A percentile compares a stretch with the other conserved stretches of the same genome.
phyloP scores from a whole-genome alignment of 1,284 basidiomycete species.

The Vanrija sp. region DNA sequence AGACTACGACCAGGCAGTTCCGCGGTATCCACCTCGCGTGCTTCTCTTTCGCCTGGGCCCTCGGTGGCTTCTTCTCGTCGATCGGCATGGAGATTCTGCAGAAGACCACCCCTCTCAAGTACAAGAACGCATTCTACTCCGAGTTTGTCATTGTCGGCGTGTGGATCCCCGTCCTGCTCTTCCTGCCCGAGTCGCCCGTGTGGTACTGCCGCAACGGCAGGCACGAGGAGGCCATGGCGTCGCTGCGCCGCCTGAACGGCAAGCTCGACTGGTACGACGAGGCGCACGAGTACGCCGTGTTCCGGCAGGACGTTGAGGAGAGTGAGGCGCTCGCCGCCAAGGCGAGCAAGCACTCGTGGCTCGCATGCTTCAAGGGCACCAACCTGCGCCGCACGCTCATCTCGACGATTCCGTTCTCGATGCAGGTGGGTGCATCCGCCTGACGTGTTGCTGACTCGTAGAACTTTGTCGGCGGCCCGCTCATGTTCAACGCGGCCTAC shows the following conservation, averaged over 20 bases:
- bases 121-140: slow-evolving; percentile 7
- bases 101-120: slow-evolving; percentile 4
- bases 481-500: slow-evolving; percentile 16
- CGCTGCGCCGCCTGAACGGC: slow-evolving; percentile 8
- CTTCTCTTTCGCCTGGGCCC: neutral
- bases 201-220: slow-evolving; percentile 8
- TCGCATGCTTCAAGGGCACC: slow-evolving; percentile 9
- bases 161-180: slow-evolving; percentile 4
- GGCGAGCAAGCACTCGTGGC: neutral
- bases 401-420: slow-evolving; percentile 9
- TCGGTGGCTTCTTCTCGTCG: slow-evolving; percentile 2
- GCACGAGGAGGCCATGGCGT: slow-evolving; percentile 8
- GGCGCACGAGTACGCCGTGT: slow-evolving; percentile 13
- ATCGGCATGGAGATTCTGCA: slow-evolving; percentile 6
- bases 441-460: slow-evolving; percentile 11
- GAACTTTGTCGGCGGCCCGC: too few relatives aligned
- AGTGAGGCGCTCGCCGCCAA: neutral
- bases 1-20: slow-evolving; percentile 6
- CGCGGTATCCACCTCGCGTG: neutral
- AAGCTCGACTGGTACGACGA: slow-evolving; percentile 13
- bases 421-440: slow-evolving; percentile 17
- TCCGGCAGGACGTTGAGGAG: slow-evolving; percentile 9
- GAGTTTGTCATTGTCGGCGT: slow-evolving; percentile 10
- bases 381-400: slow-evolving; percentile 19
- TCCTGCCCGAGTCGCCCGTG: slow-evolving; percentile 3